These are phyloP conservation scores for Erucastrum elatum DNA, from an alignment of 345 rosid species.

Conservation along the genomic window DNA sequence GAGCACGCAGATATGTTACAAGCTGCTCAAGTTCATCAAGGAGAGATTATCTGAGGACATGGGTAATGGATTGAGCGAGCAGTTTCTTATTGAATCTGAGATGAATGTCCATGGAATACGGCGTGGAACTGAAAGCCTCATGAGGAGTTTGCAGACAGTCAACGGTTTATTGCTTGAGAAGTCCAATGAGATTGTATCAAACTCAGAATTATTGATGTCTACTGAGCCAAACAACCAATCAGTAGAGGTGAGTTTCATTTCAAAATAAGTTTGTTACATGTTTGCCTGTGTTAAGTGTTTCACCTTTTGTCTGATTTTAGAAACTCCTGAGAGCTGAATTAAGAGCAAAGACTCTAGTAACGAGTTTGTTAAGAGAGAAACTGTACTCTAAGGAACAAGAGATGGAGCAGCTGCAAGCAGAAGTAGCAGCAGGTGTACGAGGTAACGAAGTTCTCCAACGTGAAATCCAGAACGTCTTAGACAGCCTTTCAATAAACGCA, in stretches of 20 bases:
- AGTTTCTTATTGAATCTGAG: conserved; percentile 73
- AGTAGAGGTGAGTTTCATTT: conserved; percentile 51
- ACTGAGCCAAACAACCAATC: conserved; percentile 43
- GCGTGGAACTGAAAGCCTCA: conserved; percentile 64
- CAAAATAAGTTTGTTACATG: neutral
- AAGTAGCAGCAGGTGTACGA: conserved; percentile 74
- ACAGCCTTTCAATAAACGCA: conserved; percentile 57
- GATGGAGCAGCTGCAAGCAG: conserved; percentile 82
- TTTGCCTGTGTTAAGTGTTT: conserved; percentile 22
- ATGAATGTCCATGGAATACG: conserved; percentile 66
- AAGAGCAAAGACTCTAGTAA: conserved; percentile 71
- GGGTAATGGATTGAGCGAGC: conserved; percentile 56
- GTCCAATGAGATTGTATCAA: conserved; percentile 43
- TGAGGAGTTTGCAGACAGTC: conserved; percentile 71
- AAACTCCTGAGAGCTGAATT: conserved; percentile 58
- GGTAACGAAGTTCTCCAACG: conserved; percentile 71
- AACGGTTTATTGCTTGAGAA: conserved; percentile 68
- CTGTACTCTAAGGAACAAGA: conserved; percentile 78
- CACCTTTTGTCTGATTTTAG: conserved; percentile 35
- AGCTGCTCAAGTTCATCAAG: conserved; percentile 61
- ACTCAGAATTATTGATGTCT: conserved; percentile 36
- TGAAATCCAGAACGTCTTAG: conserved; percentile 69
- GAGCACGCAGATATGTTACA: conserved; percentile 54
- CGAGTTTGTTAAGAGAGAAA: conserved; percentile 77
- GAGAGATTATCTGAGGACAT: conserved; percentile 45